A percentile compares a stretch with the other conserved stretches of the same genome.
phyloP scores from a whole-genome alignment of 257 asterid genomes.

The Henckelia pumila region DNA sequence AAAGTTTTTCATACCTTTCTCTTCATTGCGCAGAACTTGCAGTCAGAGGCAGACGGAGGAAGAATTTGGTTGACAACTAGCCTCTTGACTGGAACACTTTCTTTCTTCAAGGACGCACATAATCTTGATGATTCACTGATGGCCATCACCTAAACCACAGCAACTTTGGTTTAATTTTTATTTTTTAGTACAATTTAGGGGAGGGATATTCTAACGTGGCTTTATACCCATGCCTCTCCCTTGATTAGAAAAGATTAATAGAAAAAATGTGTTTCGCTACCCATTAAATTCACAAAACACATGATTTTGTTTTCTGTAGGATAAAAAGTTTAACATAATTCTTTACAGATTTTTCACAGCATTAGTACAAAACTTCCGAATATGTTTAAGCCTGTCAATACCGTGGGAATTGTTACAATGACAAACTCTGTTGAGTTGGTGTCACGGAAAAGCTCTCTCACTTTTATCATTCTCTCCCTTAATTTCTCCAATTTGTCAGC shows the following conservation, averaged over 20 bases:
- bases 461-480: slow-evolving; percentile 97
- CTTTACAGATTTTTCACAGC: not conserved
- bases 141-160: slow-evolving; percentile 78
- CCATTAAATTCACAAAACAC: not conserved
- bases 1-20: slow-evolving; percentile 58
- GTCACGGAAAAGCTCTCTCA: slow-evolving; percentile 91
- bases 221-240: not conserved
- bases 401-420: slow-evolving; percentile 98
- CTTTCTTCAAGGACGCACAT: slow-evolving; percentile 81
- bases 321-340: not conserved
- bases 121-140: slow-evolving; percentile 93
- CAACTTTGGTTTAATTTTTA: not conserved
- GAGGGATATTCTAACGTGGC: not conserved
- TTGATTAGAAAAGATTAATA: too few relatives aligned
- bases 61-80: slow-evolving; percentile 88
- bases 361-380: not conserved
- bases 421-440: slow-evolving; percentile 81
- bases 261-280: not conserved
- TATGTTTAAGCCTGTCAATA: slow-evolving; percentile 30
- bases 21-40: slow-evolving; percentile 94
- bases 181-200: not conserved
- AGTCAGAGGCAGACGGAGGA: slow-evolving; percentile 84
- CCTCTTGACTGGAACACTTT: slow-evolving; percentile 88
- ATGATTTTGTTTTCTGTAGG: not conserved
- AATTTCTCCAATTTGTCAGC: slow-evolving; percentile 82